A percentile compares a stretch with the other conserved stretches of the same genome.
Evolutionary conservation across 1,139 yeast species (phyloP).

Genomic region (Pneumocystis oryctolagi): DNA sequence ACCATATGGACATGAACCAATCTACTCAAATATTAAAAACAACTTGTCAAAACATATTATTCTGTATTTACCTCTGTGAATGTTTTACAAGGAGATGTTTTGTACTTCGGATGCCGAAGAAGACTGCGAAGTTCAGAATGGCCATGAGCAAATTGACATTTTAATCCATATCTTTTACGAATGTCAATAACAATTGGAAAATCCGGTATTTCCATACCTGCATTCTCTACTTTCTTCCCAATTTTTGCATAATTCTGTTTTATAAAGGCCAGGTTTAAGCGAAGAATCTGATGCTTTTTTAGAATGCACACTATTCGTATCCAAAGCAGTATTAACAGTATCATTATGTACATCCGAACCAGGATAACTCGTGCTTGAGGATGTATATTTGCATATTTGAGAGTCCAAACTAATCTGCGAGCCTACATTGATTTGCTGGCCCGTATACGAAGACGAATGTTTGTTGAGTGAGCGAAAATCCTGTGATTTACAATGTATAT

Average conservation of each 20-base stretch:
- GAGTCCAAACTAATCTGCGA: background rate
- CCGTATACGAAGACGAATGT: background rate
- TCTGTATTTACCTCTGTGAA: background rate
- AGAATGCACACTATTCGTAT: background rate
- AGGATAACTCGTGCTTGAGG: background rate
- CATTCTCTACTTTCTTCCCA: constrained; percentile 7
- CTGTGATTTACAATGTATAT: background rate
- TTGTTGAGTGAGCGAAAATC: background rate
- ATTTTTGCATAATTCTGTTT: constrained; percentile 10
- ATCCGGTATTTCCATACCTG: background rate
- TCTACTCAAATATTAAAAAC: background rate
- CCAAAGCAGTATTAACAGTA: background rate
- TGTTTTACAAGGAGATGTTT: constrained; percentile 9
- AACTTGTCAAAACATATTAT: background rate
- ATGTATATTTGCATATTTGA: background rate
- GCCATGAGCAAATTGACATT: constrained; percentile 12
- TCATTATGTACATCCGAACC: background rate
- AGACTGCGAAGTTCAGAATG: constrained; percentile 3
- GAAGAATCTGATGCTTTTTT: background rate
- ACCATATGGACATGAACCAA: constrained; percentile 10
- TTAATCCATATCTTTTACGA: constrained; percentile 3
- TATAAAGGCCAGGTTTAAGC: constrained; percentile 3
- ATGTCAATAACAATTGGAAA: background rate
- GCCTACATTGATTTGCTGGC: background rate
- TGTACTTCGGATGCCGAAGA: constrained; percentile 8